Conservation (phyloP, 768 basidiomycete genomes). For the Mycena galopus region DNA sequence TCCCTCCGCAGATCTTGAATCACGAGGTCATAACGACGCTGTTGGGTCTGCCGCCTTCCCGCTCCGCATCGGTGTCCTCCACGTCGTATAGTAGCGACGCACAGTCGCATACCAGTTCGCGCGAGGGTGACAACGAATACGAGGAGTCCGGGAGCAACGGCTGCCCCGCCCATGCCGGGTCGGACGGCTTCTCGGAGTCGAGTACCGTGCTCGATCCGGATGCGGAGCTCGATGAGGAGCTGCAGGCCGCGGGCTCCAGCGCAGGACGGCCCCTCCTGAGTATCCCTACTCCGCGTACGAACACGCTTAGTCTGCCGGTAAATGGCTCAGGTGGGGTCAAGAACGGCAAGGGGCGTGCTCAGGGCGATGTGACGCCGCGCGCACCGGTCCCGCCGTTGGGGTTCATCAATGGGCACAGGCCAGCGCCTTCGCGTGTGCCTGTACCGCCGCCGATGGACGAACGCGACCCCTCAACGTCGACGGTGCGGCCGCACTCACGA, state of each 20-base stretch:
- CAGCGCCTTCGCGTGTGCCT: neutral
- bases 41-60: constrained; percentile 66
- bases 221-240: constrained; percentile 44
- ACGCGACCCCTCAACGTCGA: constrained; percentile 12
- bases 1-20: constrained; percentile 72
- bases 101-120: constrained; percentile 57
- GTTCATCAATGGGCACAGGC: constrained; percentile 13
- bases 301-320: neutral
- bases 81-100: constrained; percentile 47
- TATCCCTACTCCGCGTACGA: constrained; percentile 20
- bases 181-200: constrained; percentile 56
- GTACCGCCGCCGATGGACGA: constrained; percentile 24
- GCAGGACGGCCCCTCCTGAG: constrained; percentile 51
- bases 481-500: constrained; percentile 7
- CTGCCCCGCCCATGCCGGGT: constrained; percentile 40
- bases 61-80: constrained; percentile 57
- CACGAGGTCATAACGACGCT: constrained; percentile 78
- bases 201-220: constrained; percentile 57
- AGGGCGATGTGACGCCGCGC: constrained; percentile 76
- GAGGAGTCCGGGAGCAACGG: constrained; percentile 44
- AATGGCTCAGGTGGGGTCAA: constrained; percentile 13
- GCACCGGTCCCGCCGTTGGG: constrained; percentile 48
- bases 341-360: constrained; percentile 43
- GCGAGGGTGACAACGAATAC: constrained; percentile 73
- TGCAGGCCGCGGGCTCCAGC: constrained; percentile 46